phyloP scores from a whole-genome alignment of 2,329 filamentous ascomycete genomes.

The Monosporascus sp. region DNA sequence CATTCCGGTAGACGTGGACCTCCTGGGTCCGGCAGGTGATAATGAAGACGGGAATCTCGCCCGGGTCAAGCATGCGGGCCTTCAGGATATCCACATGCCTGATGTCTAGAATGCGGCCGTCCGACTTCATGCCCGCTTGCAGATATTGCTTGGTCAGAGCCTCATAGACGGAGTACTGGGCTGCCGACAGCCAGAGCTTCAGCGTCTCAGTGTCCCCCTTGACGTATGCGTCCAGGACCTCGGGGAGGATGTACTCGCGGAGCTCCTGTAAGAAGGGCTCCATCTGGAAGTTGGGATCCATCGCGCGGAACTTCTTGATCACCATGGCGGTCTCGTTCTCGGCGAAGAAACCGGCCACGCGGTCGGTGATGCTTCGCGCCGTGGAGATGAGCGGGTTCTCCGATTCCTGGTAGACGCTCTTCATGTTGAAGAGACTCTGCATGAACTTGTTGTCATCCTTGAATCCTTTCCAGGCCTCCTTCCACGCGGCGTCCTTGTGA shows the following conservation, averaged over 20 bases:
- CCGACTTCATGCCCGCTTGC: conserved; percentile 85
- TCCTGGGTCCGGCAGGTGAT: conserved; percentile 95
- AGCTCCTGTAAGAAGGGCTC: conserved; percentile 94
- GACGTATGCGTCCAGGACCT: conserved; percentile 96
- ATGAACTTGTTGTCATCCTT: conserved; percentile 83
- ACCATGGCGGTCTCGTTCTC: conserved; percentile 98
- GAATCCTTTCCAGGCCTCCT: conserved; percentile 97
- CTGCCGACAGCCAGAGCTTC: conserved; percentile 92
- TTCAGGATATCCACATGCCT: conserved; percentile 84
- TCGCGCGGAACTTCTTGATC: conserved; percentile 94
- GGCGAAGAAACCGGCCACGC: conserved; percentile 91
- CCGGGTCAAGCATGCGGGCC: conserved; percentile 75
- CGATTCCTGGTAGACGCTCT: conserved; percentile 87
- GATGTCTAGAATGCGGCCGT: conserved; percentile 93
- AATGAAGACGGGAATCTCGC: conserved; percentile 92
- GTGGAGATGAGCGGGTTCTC: conserved; percentile 94
- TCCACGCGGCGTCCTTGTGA: conserved; percentile 96
- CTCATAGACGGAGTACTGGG: conserved; percentile 93
- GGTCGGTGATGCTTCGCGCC: conserved; percentile 88
- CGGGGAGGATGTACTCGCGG: conserved; percentile 94
- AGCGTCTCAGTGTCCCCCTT: conserved; percentile 89
- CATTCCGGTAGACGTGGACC: conserved; percentile 92
- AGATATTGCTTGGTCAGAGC: conserved; percentile 97
- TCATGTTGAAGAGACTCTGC: conserved; percentile 81
- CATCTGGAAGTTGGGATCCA: conserved; percentile 91